Evolutionary conservation across 1,284 basidiomycete species (phyloP).

Genomic region (Bjerkandera adusta): DNA sequence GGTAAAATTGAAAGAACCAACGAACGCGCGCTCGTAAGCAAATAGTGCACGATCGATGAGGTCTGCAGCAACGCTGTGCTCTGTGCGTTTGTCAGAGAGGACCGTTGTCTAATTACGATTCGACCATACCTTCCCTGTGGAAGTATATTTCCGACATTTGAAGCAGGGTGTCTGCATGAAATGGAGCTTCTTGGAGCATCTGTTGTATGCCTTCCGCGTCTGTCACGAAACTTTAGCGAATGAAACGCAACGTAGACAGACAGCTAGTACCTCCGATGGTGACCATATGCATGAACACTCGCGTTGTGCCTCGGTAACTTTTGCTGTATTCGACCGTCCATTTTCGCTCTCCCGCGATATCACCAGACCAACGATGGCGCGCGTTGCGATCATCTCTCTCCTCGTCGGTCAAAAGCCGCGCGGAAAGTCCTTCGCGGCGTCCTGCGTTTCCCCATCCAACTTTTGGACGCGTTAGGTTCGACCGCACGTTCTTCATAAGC

Average conservation of each 20-base stretch:
- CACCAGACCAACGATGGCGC: constrained; percentile 40
- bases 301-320: constrained; percentile 77
- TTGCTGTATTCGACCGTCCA: constrained; percentile 87
- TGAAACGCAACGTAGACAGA: too few species aligned
- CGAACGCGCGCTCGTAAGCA: constrained; percentile 84
- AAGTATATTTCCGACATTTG: constrained; percentile 84
- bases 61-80: constrained; percentile 81
- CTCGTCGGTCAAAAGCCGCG: constrained; percentile 52
- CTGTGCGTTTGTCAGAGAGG: constrained; percentile 37
- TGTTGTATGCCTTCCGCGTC: constrained; percentile 69
- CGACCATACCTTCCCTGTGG: constrained; percentile 72
- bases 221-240: too few species aligned
- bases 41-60: constrained; percentile 86
- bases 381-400: constrained; percentile 49
- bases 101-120: background rate
- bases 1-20: constrained; percentile 82
- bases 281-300: constrained; percentile 78
- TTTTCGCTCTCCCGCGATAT: constrained; percentile 62
- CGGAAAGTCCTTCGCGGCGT: constrained; percentile 67
- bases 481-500: constrained; percentile 40
- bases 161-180: constrained; percentile 89
- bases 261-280: constrained; percentile 78
- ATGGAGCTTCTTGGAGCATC: constrained; percentile 59
- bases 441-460: constrained; percentile 61
- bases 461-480: constrained; percentile 63